A percentile compares a stretch with the other conserved stretches of the same genome.
Evolutionary conservation across 1,284 basidiomycete genomes (phyloP).

Genomic region (Apiotrichum gamsii): DNA sequence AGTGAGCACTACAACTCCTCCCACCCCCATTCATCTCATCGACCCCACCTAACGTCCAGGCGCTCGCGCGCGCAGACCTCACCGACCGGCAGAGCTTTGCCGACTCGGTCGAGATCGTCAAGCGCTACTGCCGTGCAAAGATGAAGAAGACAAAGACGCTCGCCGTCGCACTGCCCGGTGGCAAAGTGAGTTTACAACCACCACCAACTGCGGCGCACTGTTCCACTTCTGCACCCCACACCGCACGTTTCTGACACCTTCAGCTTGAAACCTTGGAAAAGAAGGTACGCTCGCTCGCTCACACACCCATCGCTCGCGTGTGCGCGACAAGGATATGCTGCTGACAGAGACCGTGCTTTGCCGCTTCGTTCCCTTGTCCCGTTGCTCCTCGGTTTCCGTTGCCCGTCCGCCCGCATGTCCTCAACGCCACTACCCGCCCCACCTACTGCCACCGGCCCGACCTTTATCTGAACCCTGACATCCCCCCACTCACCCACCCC

Average conservation of each 20-base stretch:
- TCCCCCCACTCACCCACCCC: too few relatives aligned
- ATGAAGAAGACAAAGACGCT: constrained; percentile 24
- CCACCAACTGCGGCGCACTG: not conserved
- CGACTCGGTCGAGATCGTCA: constrained; percentile 21
- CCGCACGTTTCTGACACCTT: not conserved
- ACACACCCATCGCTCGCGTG: not conserved
- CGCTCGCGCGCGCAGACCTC: constrained; percentile 21
- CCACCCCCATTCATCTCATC: too few relatives aligned
- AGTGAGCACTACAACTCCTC: not conserved
- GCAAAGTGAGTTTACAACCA: constrained; percentile 20
- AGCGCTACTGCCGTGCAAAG: constrained; percentile 24
- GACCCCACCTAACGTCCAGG: constrained; percentile 1
- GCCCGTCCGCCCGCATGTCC: too few relatives aligned
- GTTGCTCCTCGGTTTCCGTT: too few relatives aligned
- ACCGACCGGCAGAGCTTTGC: constrained; percentile 12
- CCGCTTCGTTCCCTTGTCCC: too few relatives aligned
- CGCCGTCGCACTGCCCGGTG: constrained; percentile 18
- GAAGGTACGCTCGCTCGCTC: constrained; percentile 6
- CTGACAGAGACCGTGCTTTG: too few relatives aligned
- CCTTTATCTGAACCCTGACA: not conserved
- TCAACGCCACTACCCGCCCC: too few relatives aligned
- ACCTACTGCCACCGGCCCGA: not conserved
- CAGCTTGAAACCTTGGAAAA: constrained; percentile 21
- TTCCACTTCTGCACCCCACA: too few relatives aligned
- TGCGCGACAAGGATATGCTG: not conserved